Conservation (phyloP, 2,329 filamentous ascomycete species). For the Sporothrix luriei region DNA sequence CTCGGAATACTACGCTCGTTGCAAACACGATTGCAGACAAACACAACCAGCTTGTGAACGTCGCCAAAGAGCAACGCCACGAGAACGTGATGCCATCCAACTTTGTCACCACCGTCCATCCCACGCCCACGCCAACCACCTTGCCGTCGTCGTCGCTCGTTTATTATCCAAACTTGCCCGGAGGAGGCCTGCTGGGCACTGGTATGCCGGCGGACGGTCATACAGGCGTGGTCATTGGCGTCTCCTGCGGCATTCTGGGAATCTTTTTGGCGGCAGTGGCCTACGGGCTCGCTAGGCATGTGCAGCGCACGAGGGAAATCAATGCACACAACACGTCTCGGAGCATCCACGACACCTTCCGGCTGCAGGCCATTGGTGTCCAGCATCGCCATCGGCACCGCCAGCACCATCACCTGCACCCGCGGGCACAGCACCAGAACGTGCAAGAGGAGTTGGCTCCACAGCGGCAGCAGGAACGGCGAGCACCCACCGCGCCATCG, state of each 20-base stretch:
- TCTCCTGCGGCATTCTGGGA: slow-evolving; percentile 9
- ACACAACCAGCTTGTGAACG: background rate
- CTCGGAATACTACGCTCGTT: background rate
- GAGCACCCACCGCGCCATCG: background rate
- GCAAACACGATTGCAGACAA: background rate
- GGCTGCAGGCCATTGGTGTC: background rate
- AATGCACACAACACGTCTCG: background rate
- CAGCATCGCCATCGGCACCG: slow-evolving; percentile 1
- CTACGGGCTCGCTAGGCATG: background rate
- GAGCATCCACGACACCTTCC: background rate
- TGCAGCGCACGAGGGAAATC: background rate
- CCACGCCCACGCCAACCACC: background rate
- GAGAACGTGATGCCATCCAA: background rate
- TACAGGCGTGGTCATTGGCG: background rate
- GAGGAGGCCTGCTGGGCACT: background rate
- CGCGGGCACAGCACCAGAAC: background rate
- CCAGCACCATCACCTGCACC: background rate
- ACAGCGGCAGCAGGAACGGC: background rate
- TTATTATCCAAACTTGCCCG: background rate
- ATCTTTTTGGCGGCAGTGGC: background rate
- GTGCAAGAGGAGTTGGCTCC: background rate
- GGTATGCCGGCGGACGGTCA: background rate
- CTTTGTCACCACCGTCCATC: background rate
- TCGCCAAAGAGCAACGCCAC: background rate
- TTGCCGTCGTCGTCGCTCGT: background rate